phyloP scores from a whole-genome alignment of 805 yeast species.

The Limtongozyma cylindracea region DNA sequence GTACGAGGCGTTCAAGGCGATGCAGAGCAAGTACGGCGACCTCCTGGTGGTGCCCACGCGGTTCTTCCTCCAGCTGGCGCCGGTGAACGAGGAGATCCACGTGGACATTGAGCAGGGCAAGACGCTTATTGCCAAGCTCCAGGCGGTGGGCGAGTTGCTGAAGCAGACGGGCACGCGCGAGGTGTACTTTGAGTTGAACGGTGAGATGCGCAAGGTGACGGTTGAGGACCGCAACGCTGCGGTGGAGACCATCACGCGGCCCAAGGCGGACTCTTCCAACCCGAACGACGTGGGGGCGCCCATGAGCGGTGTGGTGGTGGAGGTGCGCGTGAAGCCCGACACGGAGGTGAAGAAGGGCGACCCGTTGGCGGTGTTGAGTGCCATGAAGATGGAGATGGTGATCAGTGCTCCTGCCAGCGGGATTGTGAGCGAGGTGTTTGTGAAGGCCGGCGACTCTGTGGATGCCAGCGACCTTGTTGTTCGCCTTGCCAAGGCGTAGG shows the following conservation, averaged over 20 bases:
- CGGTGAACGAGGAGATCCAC: conserved; percentile 65
- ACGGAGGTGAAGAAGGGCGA: conserved; percentile 89
- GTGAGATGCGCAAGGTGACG: conserved; percentile 91
- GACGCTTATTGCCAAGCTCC: conserved; percentile 67
- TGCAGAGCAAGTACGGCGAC: conserved; percentile 65
- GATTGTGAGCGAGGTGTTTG: conserved; percentile 46
- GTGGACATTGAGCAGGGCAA: conserved; percentile 92
- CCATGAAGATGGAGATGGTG: conserved; percentile 99
- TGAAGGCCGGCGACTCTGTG: conserved; percentile 83
- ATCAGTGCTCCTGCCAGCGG: conserved; percentile 83
- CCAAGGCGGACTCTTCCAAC: conserved; percentile 86
- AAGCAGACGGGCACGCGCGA: conserved; percentile 77
- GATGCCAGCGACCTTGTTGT: conserved; percentile 77
- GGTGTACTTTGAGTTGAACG: conserved; percentile 93
- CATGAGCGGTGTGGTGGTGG: conserved; percentile 97
- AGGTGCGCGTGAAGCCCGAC: conserved; percentile 75
- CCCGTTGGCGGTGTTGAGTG: conserved; percentile 78
- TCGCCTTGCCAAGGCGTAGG: conserved; percentile 6
- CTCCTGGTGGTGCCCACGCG: conserved; percentile 85
- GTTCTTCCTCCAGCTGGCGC: conserved; percentile 71
- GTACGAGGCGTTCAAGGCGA: conserved; percentile 63
- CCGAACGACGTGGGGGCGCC: conserved; percentile 94
- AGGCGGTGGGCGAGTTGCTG: conserved; percentile 81
- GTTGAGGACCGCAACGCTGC: conserved; percentile 75
- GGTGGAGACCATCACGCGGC: conserved; percentile 63